Evolutionary conservation across 2,329 filamentous ascomycete genomes (phyloP).

Genomic region (Beauveria scarabaeidicola): DNA sequence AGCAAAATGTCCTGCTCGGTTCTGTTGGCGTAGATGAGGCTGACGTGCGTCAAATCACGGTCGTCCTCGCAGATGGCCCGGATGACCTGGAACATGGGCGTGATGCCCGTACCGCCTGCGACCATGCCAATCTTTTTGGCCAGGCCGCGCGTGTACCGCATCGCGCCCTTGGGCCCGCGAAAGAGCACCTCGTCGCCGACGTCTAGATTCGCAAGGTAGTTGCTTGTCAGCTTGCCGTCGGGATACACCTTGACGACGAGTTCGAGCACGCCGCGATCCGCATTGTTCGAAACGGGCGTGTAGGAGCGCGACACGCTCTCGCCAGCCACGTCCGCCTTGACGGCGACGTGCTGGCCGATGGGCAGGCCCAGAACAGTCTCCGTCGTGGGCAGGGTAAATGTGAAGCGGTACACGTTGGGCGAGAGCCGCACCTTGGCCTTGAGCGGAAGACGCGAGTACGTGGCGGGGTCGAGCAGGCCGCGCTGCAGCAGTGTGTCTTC

Average conservation of each 20-base stretch:
- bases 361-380: constrained; percentile 43
- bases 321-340: constrained; percentile 38
- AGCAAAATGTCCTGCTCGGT: constrained; percentile 52
- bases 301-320: constrained; percentile 42
- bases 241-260: constrained; percentile 45
- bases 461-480: constrained; percentile 42
- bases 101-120: constrained; percentile 33
- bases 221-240: constrained; percentile 39
- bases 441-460: constrained; percentile 39
- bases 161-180: constrained; percentile 48
- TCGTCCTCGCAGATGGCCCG: constrained; percentile 54
- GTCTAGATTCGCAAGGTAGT: constrained; percentile 38
- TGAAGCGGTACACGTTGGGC: constrained; percentile 37
- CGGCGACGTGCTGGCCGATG: constrained; percentile 48
- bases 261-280: constrained; percentile 39
- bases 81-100: constrained; percentile 42
- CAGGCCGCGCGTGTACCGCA: constrained; percentile 38
- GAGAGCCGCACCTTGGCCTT: constrained; percentile 29
- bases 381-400: constrained; percentile 38
- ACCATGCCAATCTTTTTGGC: constrained; percentile 45
- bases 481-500: constrained; percentile 29
- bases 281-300: constrained; percentile 44
- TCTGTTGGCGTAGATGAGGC: constrained; percentile 51
- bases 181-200: constrained; percentile 42
- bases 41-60: constrained; percentile 43